Evolutionary conservation across 164 flowering plant genomes (phyloP).

Genomic region (Magnolia sinica): DNA sequence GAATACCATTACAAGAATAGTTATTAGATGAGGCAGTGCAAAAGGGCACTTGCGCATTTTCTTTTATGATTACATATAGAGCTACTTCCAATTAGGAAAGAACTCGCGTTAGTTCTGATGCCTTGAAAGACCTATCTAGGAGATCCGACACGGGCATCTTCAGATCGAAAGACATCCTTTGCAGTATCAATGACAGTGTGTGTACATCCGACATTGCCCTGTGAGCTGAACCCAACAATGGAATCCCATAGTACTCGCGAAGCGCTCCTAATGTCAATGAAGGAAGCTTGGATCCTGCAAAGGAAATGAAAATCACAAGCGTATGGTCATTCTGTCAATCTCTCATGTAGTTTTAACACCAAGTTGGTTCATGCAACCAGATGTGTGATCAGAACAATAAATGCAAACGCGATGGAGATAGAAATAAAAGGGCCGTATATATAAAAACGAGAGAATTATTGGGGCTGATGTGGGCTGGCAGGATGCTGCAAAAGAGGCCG

Average conservation of each 20-base stretch:
- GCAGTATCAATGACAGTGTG: constrained; percentile 49
- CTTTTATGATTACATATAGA: neutral
- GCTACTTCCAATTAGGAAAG: neutral
- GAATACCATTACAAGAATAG: neutral
- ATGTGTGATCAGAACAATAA: neutral
- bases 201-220: constrained; percentile 83
- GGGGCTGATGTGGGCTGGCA: too few relatives aligned
- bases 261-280: constrained; percentile 48
- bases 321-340: neutral
- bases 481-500: too few relatives aligned
- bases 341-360: neutral
- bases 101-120: constrained; percentile 29
- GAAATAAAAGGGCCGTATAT: too few relatives aligned
- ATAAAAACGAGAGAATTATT: too few relatives aligned
- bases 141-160: constrained; percentile 53
- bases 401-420: neutral
- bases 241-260: constrained; percentile 47
- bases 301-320: neutral
- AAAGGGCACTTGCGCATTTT: neutral
- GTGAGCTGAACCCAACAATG: constrained; percentile 61
- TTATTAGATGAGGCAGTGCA: neutral
- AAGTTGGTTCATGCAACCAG: neutral
- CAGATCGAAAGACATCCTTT: constrained; percentile 55
- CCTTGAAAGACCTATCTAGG: constrained; percentile 47
- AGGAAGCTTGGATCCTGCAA: constrained; percentile 40